Evolutionary conservation across 139 green algal genomes (phyloP).

Genomic region (Chlorella ohadii): DNA sequence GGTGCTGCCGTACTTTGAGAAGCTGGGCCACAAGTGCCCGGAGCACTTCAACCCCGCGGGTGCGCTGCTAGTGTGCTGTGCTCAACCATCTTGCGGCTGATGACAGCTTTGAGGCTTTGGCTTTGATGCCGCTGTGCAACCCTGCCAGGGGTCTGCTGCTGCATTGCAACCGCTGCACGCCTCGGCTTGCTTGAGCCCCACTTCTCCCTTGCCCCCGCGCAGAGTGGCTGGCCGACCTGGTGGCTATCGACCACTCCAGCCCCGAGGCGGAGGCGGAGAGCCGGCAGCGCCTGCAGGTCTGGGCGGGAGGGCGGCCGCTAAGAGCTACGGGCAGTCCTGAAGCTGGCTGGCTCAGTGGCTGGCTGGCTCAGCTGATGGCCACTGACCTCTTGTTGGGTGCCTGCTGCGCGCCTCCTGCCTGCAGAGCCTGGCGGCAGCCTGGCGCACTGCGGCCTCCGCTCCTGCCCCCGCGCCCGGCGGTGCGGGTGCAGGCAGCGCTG

Average conservation of each 20-base stretch:
- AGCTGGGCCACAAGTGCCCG: slow-evolving; percentile 79
- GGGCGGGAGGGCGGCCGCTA: no score
- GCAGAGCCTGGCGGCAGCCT: not conserved
- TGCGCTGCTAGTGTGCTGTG: not conserved
- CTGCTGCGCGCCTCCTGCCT: not conserved
- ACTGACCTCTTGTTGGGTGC: not conserved
- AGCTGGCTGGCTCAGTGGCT: no score
- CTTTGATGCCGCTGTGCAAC: no score
- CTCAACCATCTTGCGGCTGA: no score
- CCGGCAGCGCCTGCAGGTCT: slow-evolving; percentile 50
- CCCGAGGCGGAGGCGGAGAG: slow-evolving; percentile 60
- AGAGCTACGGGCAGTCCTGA: no score
- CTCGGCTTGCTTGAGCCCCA: no score
- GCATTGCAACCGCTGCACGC: no score
- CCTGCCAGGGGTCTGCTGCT: no score
- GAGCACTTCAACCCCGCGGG: slow-evolving; percentile 14
- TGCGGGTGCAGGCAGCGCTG: no score
- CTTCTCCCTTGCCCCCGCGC: no score
- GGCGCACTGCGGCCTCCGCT: not conserved
- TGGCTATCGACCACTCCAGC: slow-evolving; percentile 79
- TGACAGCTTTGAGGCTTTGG: no score
- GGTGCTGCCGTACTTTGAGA: slow-evolving; percentile 76
- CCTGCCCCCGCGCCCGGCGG: no score
- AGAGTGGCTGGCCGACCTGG: slow-evolving; percentile 93
- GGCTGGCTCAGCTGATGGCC: slow-evolving; percentile 22